phyloP scores from a whole-genome alignment of 179 eudicot species.

The Pouteria campechiana region DNA sequence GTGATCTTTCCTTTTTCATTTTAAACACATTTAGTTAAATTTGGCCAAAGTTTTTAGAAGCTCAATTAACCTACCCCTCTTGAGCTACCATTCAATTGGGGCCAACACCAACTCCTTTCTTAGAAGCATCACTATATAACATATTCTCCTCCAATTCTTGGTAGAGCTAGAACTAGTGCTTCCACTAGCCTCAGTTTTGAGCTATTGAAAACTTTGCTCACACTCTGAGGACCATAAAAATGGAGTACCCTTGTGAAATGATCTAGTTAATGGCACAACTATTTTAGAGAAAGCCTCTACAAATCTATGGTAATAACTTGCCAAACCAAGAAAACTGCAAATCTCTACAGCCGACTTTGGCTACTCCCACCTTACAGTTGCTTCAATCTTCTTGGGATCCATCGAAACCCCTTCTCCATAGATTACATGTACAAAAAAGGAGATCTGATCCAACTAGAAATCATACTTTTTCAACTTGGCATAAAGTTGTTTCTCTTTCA shows the following conservation, averaged over 20 bases:
- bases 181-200: not conserved
- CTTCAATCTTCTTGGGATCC: not conserved
- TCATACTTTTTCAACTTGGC: no score
- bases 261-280: not conserved
- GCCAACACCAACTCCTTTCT: no score
- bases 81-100: no score
- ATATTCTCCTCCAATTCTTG: not conserved
- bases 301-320: not conserved
- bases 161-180: not conserved
- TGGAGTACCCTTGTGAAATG: not conserved
- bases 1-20: no score
- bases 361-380: no score
- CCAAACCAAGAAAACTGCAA: not conserved
- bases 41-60: no score
- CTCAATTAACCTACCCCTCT: no score
- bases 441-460: not conserved
- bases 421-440: not conserved
- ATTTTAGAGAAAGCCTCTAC: not conserved
- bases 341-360: no score
- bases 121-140: not conserved
- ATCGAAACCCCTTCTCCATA: not conserved
- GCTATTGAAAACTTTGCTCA: not conserved
- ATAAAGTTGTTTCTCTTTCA: no score
- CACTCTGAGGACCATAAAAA: not conserved
- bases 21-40: no score